Base-by-base conservation (phyloP, 441 rosid genomes). In the Adansonia rubrostipa region DNA sequence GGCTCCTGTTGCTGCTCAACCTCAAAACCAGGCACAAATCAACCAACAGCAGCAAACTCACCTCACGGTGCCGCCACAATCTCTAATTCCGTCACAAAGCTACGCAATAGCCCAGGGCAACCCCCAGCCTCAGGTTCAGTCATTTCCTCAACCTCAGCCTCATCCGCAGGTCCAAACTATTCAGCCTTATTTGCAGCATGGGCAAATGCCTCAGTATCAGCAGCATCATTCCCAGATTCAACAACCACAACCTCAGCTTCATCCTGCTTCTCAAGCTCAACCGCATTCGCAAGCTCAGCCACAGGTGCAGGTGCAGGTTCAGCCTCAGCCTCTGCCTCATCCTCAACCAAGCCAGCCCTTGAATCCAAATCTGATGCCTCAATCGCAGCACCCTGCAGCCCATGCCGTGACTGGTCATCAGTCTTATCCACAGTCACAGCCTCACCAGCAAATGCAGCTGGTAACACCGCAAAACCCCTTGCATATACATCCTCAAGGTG, bases 391-490 rank as follows among this genome's bases (percentile, higher is more conserved):
- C 71, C 83, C 86, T 60, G 69, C 85, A 50, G 81, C 77, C 60
- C 80, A 86, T 77, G 79, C 93, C 22, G 90, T 90, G 80, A 83
- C 88, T 6, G 89, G 90, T 61, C 87, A 87, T 83, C 92, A 86
- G 17, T 87, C 90, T 22, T 89, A 88, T 83, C 83, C 85, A 48
- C 95, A 84, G 68, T 77, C 82, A 7, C 92, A 88, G 80, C 63
- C 84, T 74, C 85, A 75, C 45, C 91, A 83, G 54, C 90, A 80
- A 82, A 78, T 82, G 78, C 89, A 78, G 75, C 22, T 57, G 44
- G 90, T 87, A 58, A 82, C 82, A 71, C 82, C 82, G 58, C 91
- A 85, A 74, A 86, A 83, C 72, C 82, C 84, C 9, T 65, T 74
- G 63, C 84, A 51, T 19, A 24, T 77, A 88, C 77, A 82, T 42